A percentile compares a stretch with the other conserved stretches of the same genome.
Evolutionary conservation across 192 early-diverging fungal genomes (phyloP).

Genomic region (Entophlyctis luteolus): DNA sequence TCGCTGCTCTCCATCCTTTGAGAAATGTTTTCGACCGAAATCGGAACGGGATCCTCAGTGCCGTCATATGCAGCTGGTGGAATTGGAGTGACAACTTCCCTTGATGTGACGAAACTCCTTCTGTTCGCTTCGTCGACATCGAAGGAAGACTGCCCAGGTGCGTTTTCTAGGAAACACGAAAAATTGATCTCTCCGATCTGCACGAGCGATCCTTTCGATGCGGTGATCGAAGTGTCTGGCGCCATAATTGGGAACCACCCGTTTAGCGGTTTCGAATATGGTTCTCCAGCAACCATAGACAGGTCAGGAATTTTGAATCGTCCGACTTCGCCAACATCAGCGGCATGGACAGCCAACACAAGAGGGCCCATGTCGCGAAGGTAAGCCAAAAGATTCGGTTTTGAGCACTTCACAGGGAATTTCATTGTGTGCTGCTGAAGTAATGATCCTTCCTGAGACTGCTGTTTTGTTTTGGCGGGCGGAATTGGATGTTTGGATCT

Average conservation of each 20-base stretch:
- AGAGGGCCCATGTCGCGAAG: constrained; percentile 38
- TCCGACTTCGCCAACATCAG: constrained; percentile 5
- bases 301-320: constrained; percentile 5
- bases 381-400: constrained; percentile 29
- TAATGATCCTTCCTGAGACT: not conserved
- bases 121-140: too few relatives aligned
- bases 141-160: too few relatives aligned
- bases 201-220: not conserved
- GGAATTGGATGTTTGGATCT: not conserved
- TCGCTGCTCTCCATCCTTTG: too few relatives aligned
- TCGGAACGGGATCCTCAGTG: not conserved
- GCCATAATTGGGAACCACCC: constrained; percentile 32
- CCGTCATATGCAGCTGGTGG: not conserved
- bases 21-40: constrained; percentile 3
- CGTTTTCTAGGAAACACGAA: not conserved
- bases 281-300: not conserved
- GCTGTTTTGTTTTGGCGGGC: not conserved
- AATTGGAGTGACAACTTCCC: too few relatives aligned
- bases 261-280: constrained; percentile 20
- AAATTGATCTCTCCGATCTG: not conserved
- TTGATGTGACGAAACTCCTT: too few relatives aligned
- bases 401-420: constrained; percentile 33
- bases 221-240: not conserved
- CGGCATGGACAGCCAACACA: constrained; percentile 4
- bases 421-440: constrained; percentile 1